Evolutionary conservation across 225 moss, liverwort and hornwort genomes (phyloP).

Genomic region (Pseudisothecium myosuroides): DNA sequence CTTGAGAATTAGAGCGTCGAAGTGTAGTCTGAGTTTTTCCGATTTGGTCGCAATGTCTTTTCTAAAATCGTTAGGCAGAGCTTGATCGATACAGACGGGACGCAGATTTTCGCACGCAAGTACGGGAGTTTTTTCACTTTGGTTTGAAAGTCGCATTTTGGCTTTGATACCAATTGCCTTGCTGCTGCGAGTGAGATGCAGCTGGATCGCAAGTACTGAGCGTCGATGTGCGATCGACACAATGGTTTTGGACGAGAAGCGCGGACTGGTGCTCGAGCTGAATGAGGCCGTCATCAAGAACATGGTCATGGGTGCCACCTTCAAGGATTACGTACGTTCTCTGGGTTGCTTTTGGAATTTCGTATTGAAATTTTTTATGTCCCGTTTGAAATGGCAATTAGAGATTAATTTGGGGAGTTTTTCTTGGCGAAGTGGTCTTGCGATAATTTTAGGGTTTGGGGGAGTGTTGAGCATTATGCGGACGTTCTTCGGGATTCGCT

Average conservation of each 20-base stretch:
- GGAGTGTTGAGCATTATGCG: not conserved
- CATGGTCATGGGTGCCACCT: conserved; percentile 79
- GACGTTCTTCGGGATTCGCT: not conserved
- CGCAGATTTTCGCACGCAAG: not conserved
- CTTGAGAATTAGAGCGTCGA: not conserved
- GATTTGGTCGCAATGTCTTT: not conserved
- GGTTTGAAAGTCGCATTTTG: not conserved
- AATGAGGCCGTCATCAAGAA: conserved; percentile 59
- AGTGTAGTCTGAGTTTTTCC: not conserved
- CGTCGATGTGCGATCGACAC: not conserved
- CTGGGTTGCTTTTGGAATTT: not conserved
- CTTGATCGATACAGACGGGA: not conserved
- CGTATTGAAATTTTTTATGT: not conserved
- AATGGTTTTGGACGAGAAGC: conserved; percentile 45
- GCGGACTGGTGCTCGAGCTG: conserved; percentile 59
- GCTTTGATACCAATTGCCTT: not conserved
- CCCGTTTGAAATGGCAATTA: not conserved
- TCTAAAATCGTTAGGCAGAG: not conserved
- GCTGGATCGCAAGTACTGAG: not conserved
- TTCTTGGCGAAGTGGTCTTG: not conserved
- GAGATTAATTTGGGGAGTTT: not conserved
- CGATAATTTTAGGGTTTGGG: not conserved
- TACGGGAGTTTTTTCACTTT: not conserved
- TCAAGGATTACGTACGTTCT: conserved; percentile 88
- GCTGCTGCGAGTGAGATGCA: not conserved